phyloP scores from a whole-genome alignment of 352 stramenopile species.

The Phytophthora palmivora region DNA sequence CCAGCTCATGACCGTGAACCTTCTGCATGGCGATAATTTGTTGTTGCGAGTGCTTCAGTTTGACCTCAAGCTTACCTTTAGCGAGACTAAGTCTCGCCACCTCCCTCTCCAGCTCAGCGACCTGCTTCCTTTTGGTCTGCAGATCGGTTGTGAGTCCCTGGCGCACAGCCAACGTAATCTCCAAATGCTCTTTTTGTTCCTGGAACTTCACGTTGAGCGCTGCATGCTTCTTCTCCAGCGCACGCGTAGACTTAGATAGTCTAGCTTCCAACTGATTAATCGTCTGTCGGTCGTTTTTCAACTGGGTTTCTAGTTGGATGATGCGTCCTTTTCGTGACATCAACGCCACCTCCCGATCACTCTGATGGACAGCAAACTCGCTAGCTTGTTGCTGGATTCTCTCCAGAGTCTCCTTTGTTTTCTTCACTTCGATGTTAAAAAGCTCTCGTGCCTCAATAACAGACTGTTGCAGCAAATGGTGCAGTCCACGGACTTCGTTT shows the following conservation, averaged over 20 bases:
- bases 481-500: slow-evolving; percentile 28
- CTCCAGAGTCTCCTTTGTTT: slow-evolving; percentile 38
- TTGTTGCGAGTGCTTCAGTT: slow-evolving; percentile 49
- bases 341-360: slow-evolving; percentile 52
- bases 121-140: slow-evolving; percentile 56
- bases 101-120: slow-evolving; percentile 46
- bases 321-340: slow-evolving; percentile 57
- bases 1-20: slow-evolving; percentile 50
- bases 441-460: slow-evolving; percentile 24
- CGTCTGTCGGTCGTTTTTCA: slow-evolving; percentile 60
- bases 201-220: slow-evolving; percentile 46
- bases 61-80: slow-evolving; percentile 35
- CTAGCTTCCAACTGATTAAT: slow-evolving; percentile 52
- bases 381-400: slow-evolving; percentile 47
- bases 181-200: slow-evolving; percentile 67
- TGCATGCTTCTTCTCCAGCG: slow-evolving; percentile 43
- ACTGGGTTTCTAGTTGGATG: slow-evolving; percentile 59
- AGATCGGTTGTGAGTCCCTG: slow-evolving; percentile 64
- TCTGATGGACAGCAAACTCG: slow-evolving; percentile 57
- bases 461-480: slow-evolving; percentile 29
- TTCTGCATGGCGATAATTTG: slow-evolving; percentile 69
- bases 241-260: slow-evolving; percentile 46
- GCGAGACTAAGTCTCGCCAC: slow-evolving; percentile 21
- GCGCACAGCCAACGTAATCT: slow-evolving; percentile 63
- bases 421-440: slow-evolving; percentile 36